These are phyloP conservation scores for Colletotrichum agaves DNA, from an alignment of 2,329 filamentous ascomycete genomes.

Conservation along the genomic window DNA sequence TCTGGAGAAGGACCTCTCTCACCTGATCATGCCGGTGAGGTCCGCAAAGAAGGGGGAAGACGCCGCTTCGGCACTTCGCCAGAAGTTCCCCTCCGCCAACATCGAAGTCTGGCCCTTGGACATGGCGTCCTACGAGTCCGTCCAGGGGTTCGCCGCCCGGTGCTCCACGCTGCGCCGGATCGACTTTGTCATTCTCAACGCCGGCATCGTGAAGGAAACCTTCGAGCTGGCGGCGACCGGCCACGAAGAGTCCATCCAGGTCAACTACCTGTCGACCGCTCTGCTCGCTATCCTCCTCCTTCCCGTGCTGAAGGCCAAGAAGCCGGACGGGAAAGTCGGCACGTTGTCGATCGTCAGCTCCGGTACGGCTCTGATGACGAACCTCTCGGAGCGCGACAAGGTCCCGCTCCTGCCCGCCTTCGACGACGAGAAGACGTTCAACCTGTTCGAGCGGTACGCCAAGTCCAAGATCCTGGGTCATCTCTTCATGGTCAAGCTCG, in stretches of 20 bases:
- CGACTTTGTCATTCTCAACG: conserved; percentile 53
- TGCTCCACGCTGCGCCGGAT: conserved; percentile 47
- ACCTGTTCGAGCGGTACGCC: conserved; percentile 40
- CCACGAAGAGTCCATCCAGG: conserved; percentile 58
- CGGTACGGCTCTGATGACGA: conserved; percentile 41
- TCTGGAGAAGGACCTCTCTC: conserved; percentile 49
- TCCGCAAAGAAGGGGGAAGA: conserved; percentile 53
- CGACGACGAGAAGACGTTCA: conserved; percentile 43
- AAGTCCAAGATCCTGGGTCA: conserved; percentile 46
- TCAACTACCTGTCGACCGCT: conserved; percentile 64
- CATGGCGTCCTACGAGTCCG: conserved; percentile 50
- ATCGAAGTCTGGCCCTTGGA: conserved; percentile 57
- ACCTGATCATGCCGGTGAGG: conserved; percentile 60
- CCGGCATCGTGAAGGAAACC: conserved; percentile 42
- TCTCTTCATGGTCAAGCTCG: conserved; percentile 49
- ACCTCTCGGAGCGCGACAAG: conserved; percentile 40
- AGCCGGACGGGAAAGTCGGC: conserved; percentile 37
- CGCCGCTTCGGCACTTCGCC: conserved; percentile 49
- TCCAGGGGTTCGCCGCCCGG: conserved; percentile 50
- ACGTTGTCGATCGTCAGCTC: conserved; percentile 47
- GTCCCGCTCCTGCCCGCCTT: conserved; percentile 42
- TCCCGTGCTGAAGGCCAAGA: conserved; percentile 45
- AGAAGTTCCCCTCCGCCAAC: conserved; percentile 44
- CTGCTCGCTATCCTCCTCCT: conserved; percentile 53
- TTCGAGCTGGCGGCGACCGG: conserved; percentile 42